Percentiles rank a stretch among this genome's conserved stretches.
Conservation (phyloP, 441 rosid genomes). For the Codiaeum variegatum region DNA sequence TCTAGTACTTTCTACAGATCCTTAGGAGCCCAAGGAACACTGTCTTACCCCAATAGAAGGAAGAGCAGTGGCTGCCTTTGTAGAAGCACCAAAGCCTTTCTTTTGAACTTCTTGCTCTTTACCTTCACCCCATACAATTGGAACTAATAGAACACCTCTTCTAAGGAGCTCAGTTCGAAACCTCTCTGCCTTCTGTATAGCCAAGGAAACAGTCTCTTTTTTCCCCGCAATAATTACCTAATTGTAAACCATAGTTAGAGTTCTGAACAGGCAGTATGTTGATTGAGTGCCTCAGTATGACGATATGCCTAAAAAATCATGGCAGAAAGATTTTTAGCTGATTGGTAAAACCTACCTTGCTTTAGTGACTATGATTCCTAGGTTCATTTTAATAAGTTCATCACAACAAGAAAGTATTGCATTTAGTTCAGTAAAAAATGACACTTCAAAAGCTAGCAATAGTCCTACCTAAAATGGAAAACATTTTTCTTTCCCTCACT, state of each 20-base stretch:
- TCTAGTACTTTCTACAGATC: background rate
- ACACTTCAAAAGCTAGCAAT: background rate
- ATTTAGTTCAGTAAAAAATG: background rate
- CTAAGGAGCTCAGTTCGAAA: slow-evolving; percentile 81
- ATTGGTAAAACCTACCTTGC: background rate
- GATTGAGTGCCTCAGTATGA: slow-evolving; percentile 3
- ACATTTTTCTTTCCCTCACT: slow-evolving; percentile 1
- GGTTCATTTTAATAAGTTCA: background rate
- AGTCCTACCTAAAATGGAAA: background rate
- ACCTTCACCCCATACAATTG: slow-evolving; percentile 75
- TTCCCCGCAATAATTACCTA: slow-evolving; percentile 91
- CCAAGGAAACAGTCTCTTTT: slow-evolving; percentile 58
- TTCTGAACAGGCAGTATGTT: slow-evolving; percentile 2
- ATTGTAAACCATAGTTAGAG: slow-evolving; percentile 20
- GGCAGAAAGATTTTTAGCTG: slow-evolving; percentile 15
- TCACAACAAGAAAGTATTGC: background rate
- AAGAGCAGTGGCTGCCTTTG: slow-evolving; percentile 53
- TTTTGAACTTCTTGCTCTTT: slow-evolving; percentile 51
- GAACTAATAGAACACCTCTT: slow-evolving; percentile 85
- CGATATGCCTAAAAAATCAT: slow-evolving; percentile 9
- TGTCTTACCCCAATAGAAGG: slow-evolving; percentile 83
- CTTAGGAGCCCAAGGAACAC: slow-evolving; percentile 1
- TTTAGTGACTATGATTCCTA: slow-evolving; percentile 2
- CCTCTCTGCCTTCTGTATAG: slow-evolving; percentile 77
- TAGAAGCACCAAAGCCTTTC: slow-evolving; percentile 76